Evolutionary conservation across 1,139 yeast genomes (phyloP), one percentile per base, ranked within the genome.

Genomic region (Yamadazyma taylorii): DNA sequence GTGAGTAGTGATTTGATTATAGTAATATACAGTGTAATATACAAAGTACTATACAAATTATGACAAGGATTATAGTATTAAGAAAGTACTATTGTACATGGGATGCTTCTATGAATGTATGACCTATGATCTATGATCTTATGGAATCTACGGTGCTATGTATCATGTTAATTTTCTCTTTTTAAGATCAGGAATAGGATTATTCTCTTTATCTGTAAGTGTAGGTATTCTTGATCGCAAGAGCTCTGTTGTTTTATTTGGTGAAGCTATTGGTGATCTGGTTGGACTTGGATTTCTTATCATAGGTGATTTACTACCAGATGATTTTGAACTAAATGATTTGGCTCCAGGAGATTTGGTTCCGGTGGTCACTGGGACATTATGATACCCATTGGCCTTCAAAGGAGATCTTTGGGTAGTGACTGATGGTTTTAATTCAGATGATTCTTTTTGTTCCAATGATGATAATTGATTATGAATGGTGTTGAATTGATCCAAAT

Each of bases 141-240:
- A n/a, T n/a, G n/a, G n/a, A n/a, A n/a, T n/a, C n/a, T n/a, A n/a
- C n/a, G n/a, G n/a, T n/a, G n/a, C n/a, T n/a, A n/a, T n/a, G n/a
- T n/a, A n/a, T n/a, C n/a, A n/a, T n/a, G n/a, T 5, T 13, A 50
- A 13, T 38, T 48, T 45, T 40, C 50, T 43, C 30, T 45, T 45
- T 32, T 52, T 53, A 12, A 38, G 31, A 10, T 42, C 47, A 11
- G 42, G 45, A 8, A 33, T 17, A 19, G 31, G 14, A 10, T 22
- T 13, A 32, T 46, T 50, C 26, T 50, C 52, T 28, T 50, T 46
- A 27, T 43, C 46, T 23, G 30, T 34, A 17, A 37, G 13, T 13
- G 32, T 35, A 11, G 47, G 41, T 9, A 49, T 38, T 19, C 34
- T 37, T 4, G 48, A 38, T n/a, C 12, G 21, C 21, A 19, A 6